Evolutionary conservation across 306 rosid species (phyloP), one percentile per base, ranked within the genome.

Genomic region (Prunus davidiana): DNA sequence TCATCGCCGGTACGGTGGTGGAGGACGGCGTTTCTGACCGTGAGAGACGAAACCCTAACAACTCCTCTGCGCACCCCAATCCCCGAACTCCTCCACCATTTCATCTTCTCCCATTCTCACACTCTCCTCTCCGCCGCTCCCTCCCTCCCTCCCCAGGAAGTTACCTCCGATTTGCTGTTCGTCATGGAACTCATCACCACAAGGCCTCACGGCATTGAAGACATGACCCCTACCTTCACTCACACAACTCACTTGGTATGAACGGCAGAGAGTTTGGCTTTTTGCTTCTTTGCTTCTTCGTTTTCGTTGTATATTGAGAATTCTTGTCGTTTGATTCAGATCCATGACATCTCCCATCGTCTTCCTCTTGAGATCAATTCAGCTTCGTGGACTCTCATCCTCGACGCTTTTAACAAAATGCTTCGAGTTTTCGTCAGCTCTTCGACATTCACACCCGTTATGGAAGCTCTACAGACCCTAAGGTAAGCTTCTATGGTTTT

Each of bases 31-130:
- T 91, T 93, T 83, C 72, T 93, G 18, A 89, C 97, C 1, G 82
- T 91, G 67, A 83, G 98, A 69, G 98, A 93, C 72, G 97, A 93
- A 91, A 82, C 89, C 68, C 88, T 87, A 63, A 87, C 91, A 11
- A 61, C 50, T 46, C 88, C 88, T 74, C 82, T 71, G 64, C 86
- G 72, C 11, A 75, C 68, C 11, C 78, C 92, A 25, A 76, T 85
- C 3, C 52, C 87, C 18, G 81, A 86, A 19, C 80, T 92, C 81
- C 92, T 95, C 60, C 69, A 88, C 67, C 67, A 28, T 22, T 86
- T 88, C 75, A 79, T 95, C 65, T 84, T 92, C 91, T 89, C 93
- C 41, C 86, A 88, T 34, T 88, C 93, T 20, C 75, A 74, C 19
- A 14, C 84, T 67, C 72, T 95, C 62, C 9, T 89, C 38, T 86